Evolutionary conservation across 768 basidiomycete species (phyloP), one percentile per base, ranked within the genome.

Genomic region (Leccinum incarnatum): DNA sequence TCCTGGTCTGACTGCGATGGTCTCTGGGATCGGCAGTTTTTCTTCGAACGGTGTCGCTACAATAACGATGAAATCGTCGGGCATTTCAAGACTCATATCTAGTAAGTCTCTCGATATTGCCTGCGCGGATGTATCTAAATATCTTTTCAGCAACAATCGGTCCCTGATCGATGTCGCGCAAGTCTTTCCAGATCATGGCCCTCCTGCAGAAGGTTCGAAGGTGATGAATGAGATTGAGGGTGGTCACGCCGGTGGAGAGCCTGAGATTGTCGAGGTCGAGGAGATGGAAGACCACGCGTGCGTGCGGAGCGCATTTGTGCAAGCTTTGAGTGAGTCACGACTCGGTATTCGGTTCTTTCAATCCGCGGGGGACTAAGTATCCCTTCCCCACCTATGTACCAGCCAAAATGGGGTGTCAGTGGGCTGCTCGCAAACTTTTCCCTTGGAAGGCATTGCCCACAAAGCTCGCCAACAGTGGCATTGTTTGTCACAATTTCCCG

Each of bases 391-490:
- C 17, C 40, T 9, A 7, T 40, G n/a, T 40, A 17, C 40, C n/a
- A 55, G 49, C 0, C 0, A 55, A 34, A 14, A 2, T 62, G 5
- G 54, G 59, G 0, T 51, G 54, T 27, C 25, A 47, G 12, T 62
- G 57, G 47, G 53, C 50, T 0, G 7, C 29, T 1, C 6, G 42
- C 1, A 62, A 62, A n/a, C 27, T 54, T 1, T 61, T 62, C 11
- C 61, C 53, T 2, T 62, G 61, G 61, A 62, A 62, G 10, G 30
- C 4, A 0, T 25, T 62, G 4, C 61, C 58, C 1, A 4, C 1
- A 0, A 55, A 55, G 54, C 53, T 62, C 6, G 29, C 59, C 1
- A 51, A n/a, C 1, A 53, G 50, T 4, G 36, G 49, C 1, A 19
- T 62, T 2, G 29, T 51, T 0, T 49, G 54, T 1, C 14, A 29